Evolutionary conservation across 352 stramenopile genomes (phyloP).

Genomic region (Globisporangium okanoganense): DNA sequence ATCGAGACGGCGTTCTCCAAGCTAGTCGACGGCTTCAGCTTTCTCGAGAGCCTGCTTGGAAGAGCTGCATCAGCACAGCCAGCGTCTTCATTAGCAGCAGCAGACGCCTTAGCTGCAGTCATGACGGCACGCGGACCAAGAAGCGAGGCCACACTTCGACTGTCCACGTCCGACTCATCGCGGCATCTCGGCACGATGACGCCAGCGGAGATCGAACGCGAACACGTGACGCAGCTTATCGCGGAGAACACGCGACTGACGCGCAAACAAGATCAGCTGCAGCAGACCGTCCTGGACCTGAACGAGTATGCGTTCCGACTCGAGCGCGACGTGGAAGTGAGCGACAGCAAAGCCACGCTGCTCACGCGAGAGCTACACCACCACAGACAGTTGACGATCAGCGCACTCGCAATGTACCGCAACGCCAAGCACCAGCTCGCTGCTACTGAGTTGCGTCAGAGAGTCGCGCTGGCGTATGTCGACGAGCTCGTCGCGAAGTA

Average conservation of each 20-base stretch:
- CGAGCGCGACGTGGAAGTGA: background rate
- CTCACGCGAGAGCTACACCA: background rate
- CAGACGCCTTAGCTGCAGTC: background rate
- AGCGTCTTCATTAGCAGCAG: background rate
- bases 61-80: background rate
- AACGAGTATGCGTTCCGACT: background rate
- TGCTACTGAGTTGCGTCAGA: background rate
- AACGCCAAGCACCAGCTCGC: conserved; percentile 6
- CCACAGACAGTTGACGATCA: background rate
- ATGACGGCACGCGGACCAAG: background rate
- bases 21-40: background rate
- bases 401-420: conserved; percentile 3
- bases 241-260: background rate
- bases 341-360: background rate
- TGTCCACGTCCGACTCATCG: background rate
- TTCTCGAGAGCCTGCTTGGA: background rate
- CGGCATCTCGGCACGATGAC: background rate
- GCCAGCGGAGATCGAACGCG: background rate
- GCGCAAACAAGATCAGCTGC: conserved; percentile 1
- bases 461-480: conserved; percentile 5
- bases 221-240: background rate
- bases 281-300: background rate
- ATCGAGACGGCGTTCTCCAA: background rate
- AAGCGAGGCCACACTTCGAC: background rate
- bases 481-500: conserved; percentile 7